Percentiles rank a stretch among this genome's conserved stretches.
Conservation (phyloP, 805 yeast genomes). For the Ogataea paraovalis region DNA sequence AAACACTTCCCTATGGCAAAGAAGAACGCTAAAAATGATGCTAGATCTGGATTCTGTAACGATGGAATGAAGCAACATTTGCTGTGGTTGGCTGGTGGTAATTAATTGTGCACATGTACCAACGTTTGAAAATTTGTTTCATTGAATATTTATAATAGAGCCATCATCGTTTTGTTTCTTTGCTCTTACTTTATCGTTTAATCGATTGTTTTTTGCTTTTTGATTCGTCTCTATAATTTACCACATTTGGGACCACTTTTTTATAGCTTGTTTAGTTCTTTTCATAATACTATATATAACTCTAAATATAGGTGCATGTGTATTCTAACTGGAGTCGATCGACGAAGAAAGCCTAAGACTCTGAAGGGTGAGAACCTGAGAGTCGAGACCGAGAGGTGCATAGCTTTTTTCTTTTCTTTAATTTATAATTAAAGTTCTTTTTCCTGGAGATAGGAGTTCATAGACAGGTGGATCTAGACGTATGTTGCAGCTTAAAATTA, state of each 20-base stretch:
- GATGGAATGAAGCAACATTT: slow-evolving; percentile 27
- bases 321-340: neutral
- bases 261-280: too few species aligned
- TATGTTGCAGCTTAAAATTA: too few species aligned
- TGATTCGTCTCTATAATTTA: neutral
- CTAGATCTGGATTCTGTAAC: slow-evolving; percentile 21
- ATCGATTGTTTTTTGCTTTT: neutral
- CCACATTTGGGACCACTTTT: neutral
- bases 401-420: too few species aligned
- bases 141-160: too few species aligned
- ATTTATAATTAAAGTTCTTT: too few species aligned
- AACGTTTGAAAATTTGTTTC: too few species aligned
- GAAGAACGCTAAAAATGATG: slow-evolving; percentile 6
- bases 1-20: slow-evolving; percentile 20
- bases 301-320: too few species aligned
- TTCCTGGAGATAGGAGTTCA: too few species aligned
- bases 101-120: slow-evolving; percentile 4
- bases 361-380: too few species aligned
- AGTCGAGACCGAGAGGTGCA: too few species aligned
- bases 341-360: neutral
- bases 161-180: neutral
- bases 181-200: neutral
- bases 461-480: too few species aligned
- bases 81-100: slow-evolving; percentile 25
- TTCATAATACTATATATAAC: too few species aligned